Conservation (phyloP, 345 rosid genomes). For the Citrus mangshanensis region DNA sequence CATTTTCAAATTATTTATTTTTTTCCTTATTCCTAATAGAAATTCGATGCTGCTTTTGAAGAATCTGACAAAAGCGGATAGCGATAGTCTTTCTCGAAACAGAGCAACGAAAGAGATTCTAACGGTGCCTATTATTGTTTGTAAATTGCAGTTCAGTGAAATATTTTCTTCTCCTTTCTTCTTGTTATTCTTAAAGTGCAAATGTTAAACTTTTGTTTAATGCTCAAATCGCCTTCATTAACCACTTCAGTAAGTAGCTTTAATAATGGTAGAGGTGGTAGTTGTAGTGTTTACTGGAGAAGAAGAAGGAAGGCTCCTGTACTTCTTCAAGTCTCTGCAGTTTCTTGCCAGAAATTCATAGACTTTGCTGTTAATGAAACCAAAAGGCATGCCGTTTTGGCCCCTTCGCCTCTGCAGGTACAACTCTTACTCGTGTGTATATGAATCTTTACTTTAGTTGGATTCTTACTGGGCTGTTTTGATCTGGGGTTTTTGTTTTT, state of each 20-base stretch:
- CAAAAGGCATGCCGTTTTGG: slow-evolving; percentile 33
- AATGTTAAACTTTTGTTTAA: slow-evolving; percentile 24
- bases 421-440: neutral
- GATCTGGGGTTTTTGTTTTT: neutral
- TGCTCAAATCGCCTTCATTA: slow-evolving; percentile 14
- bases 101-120: too few species aligned
- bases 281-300: neutral
- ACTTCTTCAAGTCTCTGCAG: slow-evolving; percentile 41
- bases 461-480: neutral
- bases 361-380: slow-evolving; percentile 61
- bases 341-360: slow-evolving; percentile 55
- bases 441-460: neutral
- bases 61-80: neutral
- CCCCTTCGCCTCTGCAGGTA: slow-evolving; percentile 77
- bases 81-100: neutral
- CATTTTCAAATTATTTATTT: too few species aligned
- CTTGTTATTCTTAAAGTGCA: slow-evolving; percentile 18
- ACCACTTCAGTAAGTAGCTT: neutral
- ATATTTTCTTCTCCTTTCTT: neutral
- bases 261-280: neutral
- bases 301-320: slow-evolving; percentile 16
- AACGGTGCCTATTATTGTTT: neutral
- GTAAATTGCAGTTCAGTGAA: neutral
- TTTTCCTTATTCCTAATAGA: too few species aligned
- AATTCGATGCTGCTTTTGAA: neutral